Conservation (phyloP, 1,284 basidiomycete species). For the Farysia itapuensis region DNA sequence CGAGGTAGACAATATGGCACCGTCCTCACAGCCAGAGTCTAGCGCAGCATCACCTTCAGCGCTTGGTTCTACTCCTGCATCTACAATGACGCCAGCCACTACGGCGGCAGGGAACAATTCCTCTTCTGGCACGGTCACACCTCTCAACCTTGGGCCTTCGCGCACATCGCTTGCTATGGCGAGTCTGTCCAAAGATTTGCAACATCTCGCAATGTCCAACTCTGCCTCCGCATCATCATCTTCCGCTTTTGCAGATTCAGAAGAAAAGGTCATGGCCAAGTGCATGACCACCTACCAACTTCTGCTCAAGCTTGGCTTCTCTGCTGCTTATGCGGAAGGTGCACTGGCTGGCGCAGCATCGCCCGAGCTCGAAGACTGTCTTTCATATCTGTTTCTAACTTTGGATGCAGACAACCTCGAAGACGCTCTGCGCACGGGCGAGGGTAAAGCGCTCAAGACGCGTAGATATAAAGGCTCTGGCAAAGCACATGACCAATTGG, state of each 20-base stretch:
- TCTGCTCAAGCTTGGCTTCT: conserved; percentile 80
- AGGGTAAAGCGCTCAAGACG: conserved; percentile 56
- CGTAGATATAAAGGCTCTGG: conserved; percentile 16
- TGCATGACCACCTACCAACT: conserved; percentile 80
- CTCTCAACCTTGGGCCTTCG: conserved; percentile 18
- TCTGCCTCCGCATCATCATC: conserved; percentile 3
- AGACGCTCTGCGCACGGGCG: conserved; percentile 64
- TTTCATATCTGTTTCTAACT: conserved; percentile 62
- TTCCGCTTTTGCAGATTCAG: conserved; percentile 21
- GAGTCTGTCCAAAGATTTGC: conserved; percentile 25
- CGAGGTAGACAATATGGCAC: neutral
- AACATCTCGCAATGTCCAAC: conserved; percentile 17
- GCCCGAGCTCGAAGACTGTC: conserved; percentile 83
- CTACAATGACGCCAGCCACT: conserved; percentile 9
- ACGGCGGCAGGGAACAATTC: conserved; percentile 7
- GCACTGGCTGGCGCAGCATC: conserved; percentile 69
- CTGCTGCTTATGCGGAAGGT: conserved; percentile 70
- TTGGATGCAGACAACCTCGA: conserved; percentile 66
- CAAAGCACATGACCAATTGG: conserved; percentile 8
- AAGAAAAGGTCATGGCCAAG: conserved; percentile 68
- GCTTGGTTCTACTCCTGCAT: conserved; percentile 1
- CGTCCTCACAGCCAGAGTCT: neutral
- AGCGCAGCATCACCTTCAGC: conserved; percentile 1
- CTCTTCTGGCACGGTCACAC: conserved; percentile 25
- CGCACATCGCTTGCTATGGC: conserved; percentile 31